Evolutionary conservation across 768 basidiomycete genomes (phyloP).

Genomic region (Harrya chromipes): DNA sequence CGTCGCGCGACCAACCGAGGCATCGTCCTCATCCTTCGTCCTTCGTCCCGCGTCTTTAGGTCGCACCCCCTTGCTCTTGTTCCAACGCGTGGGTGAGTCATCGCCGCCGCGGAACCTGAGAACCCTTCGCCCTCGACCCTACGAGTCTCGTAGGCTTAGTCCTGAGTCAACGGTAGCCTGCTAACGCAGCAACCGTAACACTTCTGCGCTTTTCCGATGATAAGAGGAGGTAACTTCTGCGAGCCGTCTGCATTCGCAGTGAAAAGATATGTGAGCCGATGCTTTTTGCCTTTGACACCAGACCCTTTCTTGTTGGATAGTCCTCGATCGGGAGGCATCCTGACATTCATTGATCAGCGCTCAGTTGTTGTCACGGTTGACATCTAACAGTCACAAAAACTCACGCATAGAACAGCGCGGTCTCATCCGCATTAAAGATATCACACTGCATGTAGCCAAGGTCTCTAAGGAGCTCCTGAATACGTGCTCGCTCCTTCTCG

Average conservation of each 20-base stretch:
- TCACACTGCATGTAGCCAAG: conserved; percentile 26
- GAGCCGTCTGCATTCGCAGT: conserved; percentile 33
- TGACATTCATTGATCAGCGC: not conserved
- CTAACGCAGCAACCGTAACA: no score
- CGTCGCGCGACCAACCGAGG: no score
- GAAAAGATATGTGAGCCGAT: conserved; percentile 2
- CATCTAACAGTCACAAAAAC: conserved; percentile 1
- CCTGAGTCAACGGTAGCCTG: no score
- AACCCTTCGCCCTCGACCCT: no score
- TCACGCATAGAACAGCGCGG: conserved; percentile 34
- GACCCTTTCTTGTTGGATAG: not conserved
- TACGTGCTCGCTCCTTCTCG: conserved; percentile 21
- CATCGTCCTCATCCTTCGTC: no score
- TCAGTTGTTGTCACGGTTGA: not conserved
- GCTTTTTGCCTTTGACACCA: conserved; percentile 2
- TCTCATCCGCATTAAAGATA: conserved; percentile 38
- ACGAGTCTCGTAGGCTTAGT: no score
- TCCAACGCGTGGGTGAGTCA: no score
- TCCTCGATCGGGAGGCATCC: conserved; percentile 4
- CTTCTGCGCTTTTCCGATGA: conserved; percentile 30
- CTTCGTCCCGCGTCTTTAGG: no score
- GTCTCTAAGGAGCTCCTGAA: conserved; percentile 27
- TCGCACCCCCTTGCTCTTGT: no score
- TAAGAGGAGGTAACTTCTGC: conserved; percentile 28
- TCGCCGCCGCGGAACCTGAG: no score